Percentiles rank a stretch among this genome's conserved stretches.
phyloP scores from a whole-genome alignment of 192 early-diverging fungal genomes.

The Backusella macrospora region DNA sequence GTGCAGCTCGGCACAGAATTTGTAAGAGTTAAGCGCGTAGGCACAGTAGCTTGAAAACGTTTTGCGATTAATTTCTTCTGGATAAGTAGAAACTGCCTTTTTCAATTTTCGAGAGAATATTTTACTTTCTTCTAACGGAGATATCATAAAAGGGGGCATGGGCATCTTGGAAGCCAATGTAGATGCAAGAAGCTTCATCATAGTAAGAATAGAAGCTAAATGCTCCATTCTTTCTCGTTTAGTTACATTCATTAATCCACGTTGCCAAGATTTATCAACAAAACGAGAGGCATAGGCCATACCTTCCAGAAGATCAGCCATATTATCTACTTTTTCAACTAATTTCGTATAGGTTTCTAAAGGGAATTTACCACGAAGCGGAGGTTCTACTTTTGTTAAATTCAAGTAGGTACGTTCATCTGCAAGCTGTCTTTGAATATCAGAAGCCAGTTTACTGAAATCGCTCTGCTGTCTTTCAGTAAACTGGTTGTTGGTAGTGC shows the following conservation, averaged over 20 bases:
- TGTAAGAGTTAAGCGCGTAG: slow-evolving; percentile 23
- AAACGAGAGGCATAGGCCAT: background rate
- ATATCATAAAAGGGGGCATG: slow-evolving; percentile 31
- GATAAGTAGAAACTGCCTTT: background rate
- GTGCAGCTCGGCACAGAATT: slow-evolving; percentile 30
- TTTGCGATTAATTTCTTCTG: background rate
- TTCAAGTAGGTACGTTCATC: slow-evolving; percentile 38
- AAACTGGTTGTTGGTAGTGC: background rate
- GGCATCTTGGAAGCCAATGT: slow-evolving; percentile 33
- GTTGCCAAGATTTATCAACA: slow-evolving; percentile 8
- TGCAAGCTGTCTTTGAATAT: slow-evolving; percentile 35
- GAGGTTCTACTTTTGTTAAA: slow-evolving; percentile 40
- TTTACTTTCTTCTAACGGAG: slow-evolving; percentile 20
- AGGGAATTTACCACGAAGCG: slow-evolving; percentile 44
- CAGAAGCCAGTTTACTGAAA: slow-evolving; percentile 29
- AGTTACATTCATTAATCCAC: background rate
- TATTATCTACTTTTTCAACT: slow-evolving; percentile 39
- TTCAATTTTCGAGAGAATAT: slow-evolving; percentile 3
- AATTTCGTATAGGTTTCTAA: slow-evolving; percentile 28
- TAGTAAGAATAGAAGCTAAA: slow-evolving; percentile 32
- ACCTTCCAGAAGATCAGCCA: slow-evolving; percentile 25
- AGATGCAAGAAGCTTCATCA: slow-evolving; percentile 29
- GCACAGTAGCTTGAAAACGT: slow-evolving; percentile 23
- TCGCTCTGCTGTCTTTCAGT: slow-evolving; percentile 10
- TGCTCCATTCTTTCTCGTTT: background rate